These are phyloP conservation scores for Chlorella ohadii DNA, from an alignment of 139 green algal genomes.

Conservation along the genomic window DNA sequence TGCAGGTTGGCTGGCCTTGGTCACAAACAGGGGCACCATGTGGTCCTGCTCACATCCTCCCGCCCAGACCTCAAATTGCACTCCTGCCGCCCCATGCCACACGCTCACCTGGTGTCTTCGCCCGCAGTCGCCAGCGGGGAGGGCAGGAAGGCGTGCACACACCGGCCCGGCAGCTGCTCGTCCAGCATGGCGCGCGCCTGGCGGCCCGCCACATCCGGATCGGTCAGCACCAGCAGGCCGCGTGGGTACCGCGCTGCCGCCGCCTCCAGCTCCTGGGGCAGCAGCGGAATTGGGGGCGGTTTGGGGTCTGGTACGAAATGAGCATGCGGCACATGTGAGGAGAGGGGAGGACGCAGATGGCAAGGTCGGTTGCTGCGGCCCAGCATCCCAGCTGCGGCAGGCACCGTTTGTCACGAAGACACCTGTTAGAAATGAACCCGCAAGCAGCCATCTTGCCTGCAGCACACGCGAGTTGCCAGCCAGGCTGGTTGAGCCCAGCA, in stretches of 20 bases:
- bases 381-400: neutral
- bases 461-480: neutral
- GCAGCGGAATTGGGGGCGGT: neutral
- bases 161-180: slow-evolving; percentile 17
- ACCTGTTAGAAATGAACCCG: too few relatives aligned
- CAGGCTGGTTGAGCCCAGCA: slow-evolving; percentile 6
- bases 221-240: slow-evolving; percentile 50
- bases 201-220: slow-evolving; percentile 61
- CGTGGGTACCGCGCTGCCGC: neutral
- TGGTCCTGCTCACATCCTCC: too few relatives aligned
- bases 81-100: too few relatives aligned
- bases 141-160: slow-evolving; percentile 58
- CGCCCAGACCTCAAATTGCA: too few relatives aligned
- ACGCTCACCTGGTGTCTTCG: neutral
- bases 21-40: too few relatives aligned
- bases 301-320: too few relatives aligned
- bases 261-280: slow-evolving; percentile 4
- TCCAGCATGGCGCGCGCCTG: slow-evolving; percentile 46
- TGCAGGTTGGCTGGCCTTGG: neutral
- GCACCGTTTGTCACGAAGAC: too few relatives aligned
- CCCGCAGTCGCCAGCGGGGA: slow-evolving; percentile 21
- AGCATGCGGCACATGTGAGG: too few relatives aligned
- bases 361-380: too few relatives aligned
- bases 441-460: neutral
- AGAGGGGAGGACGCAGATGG: too few relatives aligned